phyloP scores from a whole-genome alignment of 1,284 basidiomycete species.

The Sanghuangporus sanghuang region DNA sequence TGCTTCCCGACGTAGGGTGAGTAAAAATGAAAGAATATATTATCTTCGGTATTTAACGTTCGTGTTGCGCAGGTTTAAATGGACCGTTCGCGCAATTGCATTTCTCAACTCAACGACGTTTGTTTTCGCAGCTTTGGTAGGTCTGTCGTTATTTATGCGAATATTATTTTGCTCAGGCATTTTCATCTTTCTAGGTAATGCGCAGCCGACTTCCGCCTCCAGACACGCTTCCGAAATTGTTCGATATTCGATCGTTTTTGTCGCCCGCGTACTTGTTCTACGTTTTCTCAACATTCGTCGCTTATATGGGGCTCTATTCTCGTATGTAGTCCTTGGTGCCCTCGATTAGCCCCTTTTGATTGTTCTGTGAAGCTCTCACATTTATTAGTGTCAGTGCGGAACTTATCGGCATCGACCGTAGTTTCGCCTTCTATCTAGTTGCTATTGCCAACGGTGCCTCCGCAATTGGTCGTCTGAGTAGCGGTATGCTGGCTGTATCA shows the following conservation, averaged over 20 bases:
- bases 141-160: background rate
- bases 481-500: conserved; percentile 35
- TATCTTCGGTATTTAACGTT: background rate
- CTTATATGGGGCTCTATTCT: conserved; percentile 4
- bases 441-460: conserved; percentile 45
- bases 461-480: conserved; percentile 35
- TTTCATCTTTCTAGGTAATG: background rate
- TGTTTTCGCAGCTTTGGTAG: background rate
- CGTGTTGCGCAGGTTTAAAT: conserved; percentile 1
- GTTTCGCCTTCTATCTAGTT: conserved; percentile 47
- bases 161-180: background rate
- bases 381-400: conserved; percentile 42
- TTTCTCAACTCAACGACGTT: background rate
- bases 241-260: background rate
- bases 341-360: background rate
- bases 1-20: conserved; percentile 27
- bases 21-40: background rate
- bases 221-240: background rate
- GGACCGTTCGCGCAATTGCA: conserved; percentile 4
- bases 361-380: conserved; percentile 33
- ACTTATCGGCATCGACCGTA: conserved; percentile 32
- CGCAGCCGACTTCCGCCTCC: background rate
- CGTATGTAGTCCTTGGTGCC: background rate
- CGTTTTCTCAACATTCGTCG: conserved; percentile 3
- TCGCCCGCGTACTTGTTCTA: background rate